Conservation (phyloP, 768 basidiomycete species). For the Boletales sp. region DNA sequence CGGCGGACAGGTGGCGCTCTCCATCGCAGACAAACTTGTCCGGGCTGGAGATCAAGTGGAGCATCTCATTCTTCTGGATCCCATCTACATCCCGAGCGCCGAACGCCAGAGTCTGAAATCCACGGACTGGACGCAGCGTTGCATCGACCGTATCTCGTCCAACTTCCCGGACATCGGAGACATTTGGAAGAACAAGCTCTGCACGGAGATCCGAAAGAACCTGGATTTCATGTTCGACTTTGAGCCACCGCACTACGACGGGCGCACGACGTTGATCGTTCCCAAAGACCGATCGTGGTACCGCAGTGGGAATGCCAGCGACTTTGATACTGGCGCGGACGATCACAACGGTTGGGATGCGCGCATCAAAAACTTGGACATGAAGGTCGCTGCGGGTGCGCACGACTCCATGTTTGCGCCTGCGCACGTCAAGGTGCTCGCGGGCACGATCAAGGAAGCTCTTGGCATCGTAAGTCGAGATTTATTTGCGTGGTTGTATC, state of each 20-base stretch:
- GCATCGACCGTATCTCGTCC: conserved; percentile 27
- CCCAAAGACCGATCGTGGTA: conserved; percentile 33
- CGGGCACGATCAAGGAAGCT: conserved; percentile 20
- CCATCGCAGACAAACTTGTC: conserved; percentile 23
- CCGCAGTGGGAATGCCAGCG: conserved; percentile 25
- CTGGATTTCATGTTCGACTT: conserved; percentile 32
- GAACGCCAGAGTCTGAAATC: conserved; percentile 30
- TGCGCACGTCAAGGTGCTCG: conserved; percentile 29
- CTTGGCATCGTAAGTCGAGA: conserved; percentile 11
- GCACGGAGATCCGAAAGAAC: conserved; percentile 30
- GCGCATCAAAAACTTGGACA: conserved; percentile 23
- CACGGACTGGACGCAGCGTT: conserved; percentile 29
- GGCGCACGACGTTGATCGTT: conserved; percentile 23
- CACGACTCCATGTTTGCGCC: conserved; percentile 34
- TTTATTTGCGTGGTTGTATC: not conserved
- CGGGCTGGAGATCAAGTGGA: conserved; percentile 22
- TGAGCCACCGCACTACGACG: conserved; percentile 24
- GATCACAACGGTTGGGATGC: conserved; percentile 31
- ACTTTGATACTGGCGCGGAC: conserved; percentile 28
- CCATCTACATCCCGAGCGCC: conserved; percentile 25
- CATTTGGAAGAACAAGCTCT: conserved; percentile 28
- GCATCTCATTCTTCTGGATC: conserved; percentile 27
- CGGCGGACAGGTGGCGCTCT: conserved; percentile 28
- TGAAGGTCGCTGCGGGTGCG: conserved; percentile 24
- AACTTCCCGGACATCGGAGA: conserved; percentile 33